phyloP scores from a whole-genome alignment of 306 rosid genomes.

The Acacia acuminata region DNA sequence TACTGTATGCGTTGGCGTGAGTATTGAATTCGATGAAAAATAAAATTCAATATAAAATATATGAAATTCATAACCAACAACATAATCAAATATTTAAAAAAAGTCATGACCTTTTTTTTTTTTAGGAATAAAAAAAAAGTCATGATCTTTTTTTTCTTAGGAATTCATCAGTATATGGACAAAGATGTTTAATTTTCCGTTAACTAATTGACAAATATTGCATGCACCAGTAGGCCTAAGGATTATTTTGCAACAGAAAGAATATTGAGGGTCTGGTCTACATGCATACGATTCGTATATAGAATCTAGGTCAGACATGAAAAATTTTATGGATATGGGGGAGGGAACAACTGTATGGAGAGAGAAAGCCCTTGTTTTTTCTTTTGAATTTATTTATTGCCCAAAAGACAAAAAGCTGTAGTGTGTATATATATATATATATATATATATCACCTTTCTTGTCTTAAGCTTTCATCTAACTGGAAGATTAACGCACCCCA shows the following conservation, averaged over 20 bases:
- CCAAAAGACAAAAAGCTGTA: background rate
- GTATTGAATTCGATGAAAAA: too few relatives aligned
- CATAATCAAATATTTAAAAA: too few relatives aligned
- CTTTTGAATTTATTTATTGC: too few relatives aligned
- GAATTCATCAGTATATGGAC: background rate
- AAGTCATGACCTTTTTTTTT: too few relatives aligned
- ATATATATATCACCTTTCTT: background rate
- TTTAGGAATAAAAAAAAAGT: too few relatives aligned
- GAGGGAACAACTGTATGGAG: background rate
- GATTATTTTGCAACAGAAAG: background rate
- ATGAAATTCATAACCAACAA: too few relatives aligned
- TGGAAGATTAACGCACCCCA: background rate
- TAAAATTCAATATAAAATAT: too few relatives aligned
- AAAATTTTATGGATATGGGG: constrained; percentile 22
- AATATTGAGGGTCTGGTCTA: background rate
- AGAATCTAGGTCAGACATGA: background rate
- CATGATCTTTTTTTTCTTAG: too few relatives aligned
- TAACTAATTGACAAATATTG: background rate
- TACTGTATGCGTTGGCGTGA: too few relatives aligned
- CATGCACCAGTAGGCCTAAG: background rate
- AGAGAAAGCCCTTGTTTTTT: background rate
- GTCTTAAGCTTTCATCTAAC: background rate
- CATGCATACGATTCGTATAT: background rate
- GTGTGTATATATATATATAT: too few relatives aligned
- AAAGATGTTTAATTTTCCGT: background rate